Conservation (phyloP, 305 asterid species). For the Rubia balearica region DNA sequence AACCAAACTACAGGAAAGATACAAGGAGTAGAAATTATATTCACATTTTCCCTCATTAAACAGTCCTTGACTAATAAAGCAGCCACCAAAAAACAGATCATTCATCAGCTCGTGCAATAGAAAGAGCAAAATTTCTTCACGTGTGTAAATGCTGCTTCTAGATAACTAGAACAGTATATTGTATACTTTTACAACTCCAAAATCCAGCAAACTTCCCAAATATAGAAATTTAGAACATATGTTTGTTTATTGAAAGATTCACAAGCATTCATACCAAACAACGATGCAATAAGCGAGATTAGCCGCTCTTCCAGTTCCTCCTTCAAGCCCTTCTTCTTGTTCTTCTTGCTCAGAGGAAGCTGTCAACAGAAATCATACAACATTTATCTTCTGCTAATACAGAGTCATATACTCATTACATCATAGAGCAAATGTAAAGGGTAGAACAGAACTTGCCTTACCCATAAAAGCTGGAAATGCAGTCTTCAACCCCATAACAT, state of each 20-base stretch:
- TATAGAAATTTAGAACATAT: neutral
- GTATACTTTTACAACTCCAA: neutral
- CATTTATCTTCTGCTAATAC: neutral
- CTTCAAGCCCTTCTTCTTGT: constrained; percentile 58
- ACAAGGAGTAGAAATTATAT: neutral
- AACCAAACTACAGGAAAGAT: neutral
- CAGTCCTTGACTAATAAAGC: neutral
- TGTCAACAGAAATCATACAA: constrained; percentile 20
- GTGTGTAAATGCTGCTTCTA: neutral
- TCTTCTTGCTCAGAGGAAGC: constrained; percentile 90
- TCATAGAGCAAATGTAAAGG: constrained; percentile 16
- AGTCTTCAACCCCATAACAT: constrained; percentile 95
- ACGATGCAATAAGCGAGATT: constrained; percentile 77
- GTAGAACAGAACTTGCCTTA: constrained; percentile 82
- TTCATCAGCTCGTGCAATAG: neutral
- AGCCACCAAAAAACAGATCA: neutral
- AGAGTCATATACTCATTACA: neutral
- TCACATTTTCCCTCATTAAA: neutral
- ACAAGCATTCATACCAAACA: constrained; percentile 71
- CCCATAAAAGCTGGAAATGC: constrained; percentile 99
- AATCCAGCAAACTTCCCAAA: neutral
- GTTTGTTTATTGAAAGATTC: constrained; percentile 1
- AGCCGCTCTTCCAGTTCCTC: constrained; percentile 97
- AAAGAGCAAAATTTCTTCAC: neutral
- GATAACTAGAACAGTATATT: neutral